These are phyloP conservation scores for Kwoniella mangroviensis DNA, from an alignment of 768 basidiomycete species.

Conservation along the genomic window DNA sequence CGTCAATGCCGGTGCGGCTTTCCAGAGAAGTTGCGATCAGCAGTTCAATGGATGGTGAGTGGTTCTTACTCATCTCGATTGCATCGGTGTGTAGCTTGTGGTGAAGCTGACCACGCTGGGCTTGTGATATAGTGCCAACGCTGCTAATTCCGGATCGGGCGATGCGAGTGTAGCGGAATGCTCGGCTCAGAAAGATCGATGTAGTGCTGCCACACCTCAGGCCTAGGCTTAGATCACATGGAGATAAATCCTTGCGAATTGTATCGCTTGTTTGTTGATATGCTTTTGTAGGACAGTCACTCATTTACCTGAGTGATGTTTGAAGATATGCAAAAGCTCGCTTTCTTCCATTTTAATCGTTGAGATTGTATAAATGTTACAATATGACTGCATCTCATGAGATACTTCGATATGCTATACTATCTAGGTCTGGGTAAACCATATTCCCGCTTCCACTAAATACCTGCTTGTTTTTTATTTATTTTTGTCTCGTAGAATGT, in stretches of 20 bases:
- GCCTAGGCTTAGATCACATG: background rate
- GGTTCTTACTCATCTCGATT: too few relatives aligned
- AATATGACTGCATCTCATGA: background rate
- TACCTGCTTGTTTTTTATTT: background rate
- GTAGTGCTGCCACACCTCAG: conserved; percentile 5
- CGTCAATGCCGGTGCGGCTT: conserved; percentile 62
- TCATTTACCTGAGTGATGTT: too few relatives aligned
- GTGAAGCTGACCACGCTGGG: too few relatives aligned
- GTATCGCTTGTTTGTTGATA: background rate
- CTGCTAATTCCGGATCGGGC: conserved; percentile 30
- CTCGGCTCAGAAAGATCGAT: conserved; percentile 25
- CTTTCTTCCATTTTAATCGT: too few relatives aligned
- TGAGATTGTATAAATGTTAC: background rate
- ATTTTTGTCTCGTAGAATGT: background rate
- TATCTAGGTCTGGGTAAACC: too few relatives aligned
- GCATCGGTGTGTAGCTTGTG: too few relatives aligned
- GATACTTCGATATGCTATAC: background rate
- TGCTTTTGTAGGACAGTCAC: too few relatives aligned
- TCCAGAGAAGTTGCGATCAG: conserved; percentile 67
- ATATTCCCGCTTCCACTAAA: too few relatives aligned
- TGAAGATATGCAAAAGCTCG: too few relatives aligned
- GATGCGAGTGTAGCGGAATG: conserved; percentile 31
- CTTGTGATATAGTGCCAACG: too few relatives aligned
- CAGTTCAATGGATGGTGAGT: conserved; percentile 64
- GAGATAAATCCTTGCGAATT: too few relatives aligned